Evolutionary conservation across 2,329 filamentous ascomycete genomes (phyloP).

Genomic region (Eurotiales sp.): DNA sequence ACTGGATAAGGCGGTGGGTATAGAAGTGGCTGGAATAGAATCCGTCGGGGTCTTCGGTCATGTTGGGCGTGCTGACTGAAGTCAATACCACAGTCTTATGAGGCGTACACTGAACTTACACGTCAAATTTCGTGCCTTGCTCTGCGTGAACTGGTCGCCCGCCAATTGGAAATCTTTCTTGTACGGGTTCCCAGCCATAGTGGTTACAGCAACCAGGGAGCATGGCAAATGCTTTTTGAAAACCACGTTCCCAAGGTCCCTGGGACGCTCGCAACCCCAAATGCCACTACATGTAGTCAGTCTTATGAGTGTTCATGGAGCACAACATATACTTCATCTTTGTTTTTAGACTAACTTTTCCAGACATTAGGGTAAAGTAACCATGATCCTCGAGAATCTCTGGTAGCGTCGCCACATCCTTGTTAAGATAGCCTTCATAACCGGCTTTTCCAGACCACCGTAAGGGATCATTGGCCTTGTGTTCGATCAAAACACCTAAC

Average conservation of each 20-base stretch:
- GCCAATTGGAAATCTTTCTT: background rate
- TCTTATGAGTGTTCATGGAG: slow-evolving; percentile 17
- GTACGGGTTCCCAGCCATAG: slow-evolving; percentile 5
- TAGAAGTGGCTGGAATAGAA: slow-evolving; percentile 1
- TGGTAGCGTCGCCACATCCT: slow-evolving; percentile 32
- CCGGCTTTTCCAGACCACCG: slow-evolving; percentile 20
- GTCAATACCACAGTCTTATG: too few relatives aligned
- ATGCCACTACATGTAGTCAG: slow-evolving; percentile 7
- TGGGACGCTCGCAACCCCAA: background rate
- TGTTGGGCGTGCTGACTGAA: slow-evolving; percentile 19
- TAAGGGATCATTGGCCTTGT: background rate
- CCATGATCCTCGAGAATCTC: slow-evolving; percentile 32
- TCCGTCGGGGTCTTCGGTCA: background rate
- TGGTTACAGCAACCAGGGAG: slow-evolving; percentile 8
- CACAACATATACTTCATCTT: slow-evolving; percentile 21
- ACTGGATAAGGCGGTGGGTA: background rate
- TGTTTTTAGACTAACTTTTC: background rate
- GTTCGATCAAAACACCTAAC: background rate
- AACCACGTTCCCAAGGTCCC: background rate
- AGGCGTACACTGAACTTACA: too few relatives aligned
- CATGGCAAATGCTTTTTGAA: slow-evolving; percentile 8
- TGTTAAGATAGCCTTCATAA: slow-evolving; percentile 36
- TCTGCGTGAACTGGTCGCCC: background rate
- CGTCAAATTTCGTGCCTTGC: background rate
- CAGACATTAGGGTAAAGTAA: slow-evolving; percentile 18